Evolutionary conservation across 1,139 yeast species (phyloP), one percentile per base, ranked within the genome.

Genomic region (Arxiozyma bovina): DNA sequence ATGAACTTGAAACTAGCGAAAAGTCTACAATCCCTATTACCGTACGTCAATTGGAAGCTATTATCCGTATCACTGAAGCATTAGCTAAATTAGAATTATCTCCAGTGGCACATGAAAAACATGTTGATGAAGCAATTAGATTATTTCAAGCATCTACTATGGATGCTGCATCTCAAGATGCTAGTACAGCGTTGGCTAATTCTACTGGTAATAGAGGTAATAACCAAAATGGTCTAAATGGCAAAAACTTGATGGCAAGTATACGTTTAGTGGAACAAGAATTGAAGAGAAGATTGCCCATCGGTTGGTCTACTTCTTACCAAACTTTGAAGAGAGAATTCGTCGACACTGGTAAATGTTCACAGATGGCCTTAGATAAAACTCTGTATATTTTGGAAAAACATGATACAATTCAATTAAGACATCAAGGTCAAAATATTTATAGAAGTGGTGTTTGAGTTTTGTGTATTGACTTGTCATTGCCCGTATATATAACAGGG

Each of bases 21-120:
- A 79, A 97, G 64, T 90, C 98, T 0, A 87, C 96, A 1, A 93
- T 94, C 67, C 99, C 99, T 27, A 93, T 94, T 65, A 94, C 99
- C 0, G 83, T 94, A 47, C 90, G 99, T 78, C 99, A 94, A 74
- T 77, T 94, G 60, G 99, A 94, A 73, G 99, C 99, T 48, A 89
- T 94, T 62, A 82, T 93, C 53, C 93, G 99, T 76, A 94, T 93
- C 54, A 83, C 98, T 1, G 99, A 94, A 72, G 82, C 96, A 2
- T 15, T 94, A 57, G 99, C 99, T 20, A 94, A 94, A 69, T 71
- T 94, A 58, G 83, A 85, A 55, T 75, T 94, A 54, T 79, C 85
- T 11, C 94, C 97, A 0, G 79, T 90, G 22, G 98, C 97, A 2
- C 80, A 83, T 3, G 94, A 83, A 62, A 85, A 82, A 59, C 98